These are phyloP conservation scores for Rhynchosporium secalis DNA, from an alignment of 2,329 filamentous ascomycete species.

Conservation along the genomic window DNA sequence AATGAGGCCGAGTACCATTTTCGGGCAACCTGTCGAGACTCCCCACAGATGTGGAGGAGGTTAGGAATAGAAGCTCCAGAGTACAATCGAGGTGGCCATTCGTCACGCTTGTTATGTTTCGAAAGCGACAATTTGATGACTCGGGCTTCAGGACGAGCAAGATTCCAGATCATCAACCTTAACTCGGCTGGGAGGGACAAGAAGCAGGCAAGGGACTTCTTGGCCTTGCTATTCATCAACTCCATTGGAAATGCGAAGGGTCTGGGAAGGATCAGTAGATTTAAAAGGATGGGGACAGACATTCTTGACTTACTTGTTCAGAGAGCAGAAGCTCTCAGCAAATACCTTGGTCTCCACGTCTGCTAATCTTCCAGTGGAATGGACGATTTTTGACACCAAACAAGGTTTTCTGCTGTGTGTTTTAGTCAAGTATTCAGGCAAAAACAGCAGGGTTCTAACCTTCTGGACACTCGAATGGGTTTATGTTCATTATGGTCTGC, in stretches of 20 bases:
- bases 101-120: background rate
- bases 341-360: background rate
- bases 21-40: constrained; percentile 13
- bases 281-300: no score
- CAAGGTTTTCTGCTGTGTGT: no score
- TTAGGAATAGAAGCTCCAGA: constrained; percentile 5
- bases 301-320: background rate
- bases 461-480: no score
- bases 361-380: no score
- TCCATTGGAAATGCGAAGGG: background rate
- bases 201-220: constrained; percentile 6
- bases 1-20: constrained; percentile 8
- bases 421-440: no score
- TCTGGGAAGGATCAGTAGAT: background rate
- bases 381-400: no score
- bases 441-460: no score
- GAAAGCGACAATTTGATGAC: constrained; percentile 10
- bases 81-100: background rate
- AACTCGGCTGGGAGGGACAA: background rate
- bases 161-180: background rate
- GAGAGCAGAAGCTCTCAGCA: no score
- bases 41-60: constrained; percentile 5
- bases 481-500: no score
- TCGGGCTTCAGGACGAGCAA: constrained; percentile 9
- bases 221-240: background rate